phyloP scores from a whole-genome alignment of 768 basidiomycete species.

The Agaricus blazei region DNA sequence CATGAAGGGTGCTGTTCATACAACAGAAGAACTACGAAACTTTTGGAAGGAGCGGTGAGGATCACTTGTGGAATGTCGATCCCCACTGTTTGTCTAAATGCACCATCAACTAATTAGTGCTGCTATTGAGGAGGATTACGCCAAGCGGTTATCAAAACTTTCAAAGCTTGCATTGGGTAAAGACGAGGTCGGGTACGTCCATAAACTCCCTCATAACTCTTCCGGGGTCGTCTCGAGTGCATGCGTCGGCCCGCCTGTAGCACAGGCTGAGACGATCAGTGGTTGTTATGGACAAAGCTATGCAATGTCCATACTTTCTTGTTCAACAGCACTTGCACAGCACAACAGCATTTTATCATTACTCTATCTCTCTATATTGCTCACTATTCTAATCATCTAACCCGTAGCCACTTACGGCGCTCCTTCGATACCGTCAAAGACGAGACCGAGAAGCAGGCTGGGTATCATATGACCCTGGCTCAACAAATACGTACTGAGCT shows the following conservation, averaged over 20 bases:
- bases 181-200: conserved; percentile 89
- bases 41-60: conserved; percentile 95
- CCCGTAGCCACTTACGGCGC: conserved; percentile 68
- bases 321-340: background rate
- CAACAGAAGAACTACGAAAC: conserved; percentile 80
- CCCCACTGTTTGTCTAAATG: background rate
- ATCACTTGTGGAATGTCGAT: background rate
- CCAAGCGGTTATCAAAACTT: conserved; percentile 76
- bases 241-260: background rate
- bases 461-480: conserved; percentile 68
- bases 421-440: conserved; percentile 73
- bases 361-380: background rate
- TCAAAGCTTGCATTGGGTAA: conserved; percentile 72
- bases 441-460: conserved; percentile 83
- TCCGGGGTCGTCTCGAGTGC: background rate
- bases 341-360: background rate
- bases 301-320: background rate
- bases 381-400: conserved; percentile 16
- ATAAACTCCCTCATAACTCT: background rate
- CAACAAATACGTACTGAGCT: conserved; percentile 72
- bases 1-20: conserved; percentile 80
- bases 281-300: background rate
- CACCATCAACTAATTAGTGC: conserved; percentile 44
- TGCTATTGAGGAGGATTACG: conserved; percentile 91
- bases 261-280: background rate